Conservation (phyloP, 2,329 filamentous ascomycete genomes). For the Trichophaea hybrida region DNA sequence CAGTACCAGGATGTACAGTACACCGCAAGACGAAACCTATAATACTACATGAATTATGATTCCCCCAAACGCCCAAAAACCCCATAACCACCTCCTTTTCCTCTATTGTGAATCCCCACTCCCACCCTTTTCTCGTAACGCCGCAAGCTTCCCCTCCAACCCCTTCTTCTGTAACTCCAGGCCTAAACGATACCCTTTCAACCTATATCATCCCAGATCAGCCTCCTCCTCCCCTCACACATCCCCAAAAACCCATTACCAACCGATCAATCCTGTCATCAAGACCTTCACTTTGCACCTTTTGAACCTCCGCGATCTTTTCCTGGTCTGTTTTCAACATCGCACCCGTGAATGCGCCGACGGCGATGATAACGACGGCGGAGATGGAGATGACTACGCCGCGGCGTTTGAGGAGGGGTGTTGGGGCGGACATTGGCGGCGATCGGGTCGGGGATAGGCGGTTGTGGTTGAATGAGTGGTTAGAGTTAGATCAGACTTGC, state of each 20-base stretch:
- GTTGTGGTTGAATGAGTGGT: not conserved
- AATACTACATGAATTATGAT: not conserved
- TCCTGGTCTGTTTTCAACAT: constrained; percentile 6
- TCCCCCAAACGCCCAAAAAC: not conserved
- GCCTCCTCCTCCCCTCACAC: not conserved
- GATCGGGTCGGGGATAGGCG: not conserved
- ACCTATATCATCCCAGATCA: not conserved
- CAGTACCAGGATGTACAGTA: too few species aligned
- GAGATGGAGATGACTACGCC: constrained; percentile 11
- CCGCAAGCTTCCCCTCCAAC: not conserved
- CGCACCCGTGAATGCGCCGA: constrained; percentile 19
- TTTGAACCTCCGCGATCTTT: not conserved
- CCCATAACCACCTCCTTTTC: not conserved
- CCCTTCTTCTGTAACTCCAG: not conserved
- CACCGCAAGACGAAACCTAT: not conserved
- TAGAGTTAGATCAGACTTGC: not conserved
- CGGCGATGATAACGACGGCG: constrained; percentile 14
- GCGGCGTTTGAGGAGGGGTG: constrained; percentile 27
- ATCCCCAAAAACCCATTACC: not conserved
- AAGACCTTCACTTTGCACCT: not conserved
- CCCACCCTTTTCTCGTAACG: not conserved
- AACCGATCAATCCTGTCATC: constrained; percentile 7
- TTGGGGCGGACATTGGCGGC: not conserved
- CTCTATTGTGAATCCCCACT: not conserved
- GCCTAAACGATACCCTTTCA: constrained; percentile 1